Evolutionary conservation across 2,329 filamentous ascomycete genomes (phyloP).

Genomic region (Alternaria brassicicola): DNA sequence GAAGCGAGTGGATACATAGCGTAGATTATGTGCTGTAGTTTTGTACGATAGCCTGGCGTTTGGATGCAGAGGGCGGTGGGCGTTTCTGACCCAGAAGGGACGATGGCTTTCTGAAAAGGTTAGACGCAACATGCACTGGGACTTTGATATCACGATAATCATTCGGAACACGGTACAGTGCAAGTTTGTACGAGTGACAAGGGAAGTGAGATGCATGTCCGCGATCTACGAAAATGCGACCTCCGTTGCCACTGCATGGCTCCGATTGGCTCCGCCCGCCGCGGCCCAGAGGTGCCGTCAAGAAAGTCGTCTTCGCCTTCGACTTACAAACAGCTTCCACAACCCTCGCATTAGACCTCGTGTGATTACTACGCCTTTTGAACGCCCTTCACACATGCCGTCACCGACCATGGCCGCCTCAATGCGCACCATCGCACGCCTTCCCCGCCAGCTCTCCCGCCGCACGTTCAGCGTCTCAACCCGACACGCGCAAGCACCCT

Average conservation of each 20-base stretch:
- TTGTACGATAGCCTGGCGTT: constrained; percentile 25
- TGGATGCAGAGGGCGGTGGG: constrained; percentile 12
- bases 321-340: constrained; percentile 7
- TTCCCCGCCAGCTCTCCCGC: constrained; percentile 38
- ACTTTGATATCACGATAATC: constrained; percentile 8
- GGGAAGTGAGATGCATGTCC: neutral
- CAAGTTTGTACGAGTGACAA: neutral
- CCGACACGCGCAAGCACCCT: constrained; percentile 24
- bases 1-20: constrained; percentile 43
- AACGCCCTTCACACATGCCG: neutral
- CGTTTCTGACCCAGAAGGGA: constrained; percentile 12
- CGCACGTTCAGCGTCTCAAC: constrained; percentile 24
- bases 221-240: constrained; percentile 2
- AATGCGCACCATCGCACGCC: constrained; percentile 26
- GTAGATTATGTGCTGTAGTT: constrained; percentile 19
- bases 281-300: constrained; percentile 13
- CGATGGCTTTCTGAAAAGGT: constrained; percentile 12
- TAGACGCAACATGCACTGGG: constrained; percentile 10
- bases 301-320: constrained; percentile 3
- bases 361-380: neutral
- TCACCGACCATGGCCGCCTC: constrained; percentile 1
- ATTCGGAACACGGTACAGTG: neutral
- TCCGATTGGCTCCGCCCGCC: constrained; percentile 30
- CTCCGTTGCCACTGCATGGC: constrained; percentile 26
- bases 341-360: neutral